Percentiles rank a stretch among this genome's conserved stretches.
These are phyloP conservation scores for Arbutus unedo DNA, from an alignment of 148 eudicot species.

Conservation along the genomic window DNA sequence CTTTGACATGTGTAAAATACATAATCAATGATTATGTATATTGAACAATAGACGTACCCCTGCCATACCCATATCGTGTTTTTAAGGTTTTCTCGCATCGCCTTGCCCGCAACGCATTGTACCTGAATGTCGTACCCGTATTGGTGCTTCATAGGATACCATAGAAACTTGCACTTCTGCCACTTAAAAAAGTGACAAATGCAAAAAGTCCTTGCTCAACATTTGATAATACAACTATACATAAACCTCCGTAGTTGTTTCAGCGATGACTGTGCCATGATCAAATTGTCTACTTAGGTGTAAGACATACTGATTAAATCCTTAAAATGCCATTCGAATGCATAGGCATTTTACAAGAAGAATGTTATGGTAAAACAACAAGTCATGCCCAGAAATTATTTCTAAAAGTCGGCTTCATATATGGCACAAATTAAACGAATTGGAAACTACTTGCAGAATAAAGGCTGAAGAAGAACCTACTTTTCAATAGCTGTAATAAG, in stretches of 20 bases:
- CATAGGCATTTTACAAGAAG: not conserved
- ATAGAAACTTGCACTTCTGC: not conserved
- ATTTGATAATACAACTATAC: not conserved
- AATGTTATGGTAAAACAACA: not conserved
- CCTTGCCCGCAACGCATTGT: no score
- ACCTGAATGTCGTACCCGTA: no score
- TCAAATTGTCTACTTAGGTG: not conserved
- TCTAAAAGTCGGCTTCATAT: not conserved
- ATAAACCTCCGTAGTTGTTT: not conserved
- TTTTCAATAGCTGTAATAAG: not conserved
- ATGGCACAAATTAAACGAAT: not conserved
- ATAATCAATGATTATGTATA: no score
- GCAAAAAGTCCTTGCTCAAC: not conserved
- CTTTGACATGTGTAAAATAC: no score
- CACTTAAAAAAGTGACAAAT: not conserved
- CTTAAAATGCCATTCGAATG: not conserved
- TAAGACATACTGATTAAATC: not conserved
- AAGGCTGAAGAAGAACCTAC: not conserved
- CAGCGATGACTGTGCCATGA: not conserved
- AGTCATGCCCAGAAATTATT: not conserved
- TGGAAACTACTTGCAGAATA: not conserved
- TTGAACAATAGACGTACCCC: no score
- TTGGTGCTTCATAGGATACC: not conserved
- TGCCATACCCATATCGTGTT: no score
- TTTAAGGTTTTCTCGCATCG: no score